phyloP scores from a whole-genome alignment of 371 early-diverging fungal genomes.

The Mucor indicus region DNA sequence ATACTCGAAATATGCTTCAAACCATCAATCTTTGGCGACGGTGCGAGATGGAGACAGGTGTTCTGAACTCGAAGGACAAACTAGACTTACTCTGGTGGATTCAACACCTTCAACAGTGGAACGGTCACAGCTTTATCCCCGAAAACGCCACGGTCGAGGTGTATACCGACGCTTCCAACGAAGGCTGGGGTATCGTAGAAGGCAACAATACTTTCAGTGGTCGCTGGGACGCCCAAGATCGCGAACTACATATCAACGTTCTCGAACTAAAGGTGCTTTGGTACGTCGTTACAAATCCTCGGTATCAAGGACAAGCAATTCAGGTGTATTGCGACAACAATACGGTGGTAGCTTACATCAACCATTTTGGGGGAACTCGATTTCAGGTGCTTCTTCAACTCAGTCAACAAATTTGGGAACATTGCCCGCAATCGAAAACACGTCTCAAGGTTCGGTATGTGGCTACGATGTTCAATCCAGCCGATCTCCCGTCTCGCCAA shows the following conservation, averaged over 20 bases:
- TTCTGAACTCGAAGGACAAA: no score
- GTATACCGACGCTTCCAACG: constrained; percentile 28
- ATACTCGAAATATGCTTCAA: no score
- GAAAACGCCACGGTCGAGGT: constrained; percentile 7
- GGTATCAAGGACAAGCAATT: no score
- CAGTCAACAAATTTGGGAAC: constrained; percentile 14
- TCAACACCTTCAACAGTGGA: constrained; percentile 11
- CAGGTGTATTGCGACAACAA: constrained; percentile 22
- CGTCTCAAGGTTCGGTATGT: constrained; percentile 22
- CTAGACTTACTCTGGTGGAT: constrained; percentile 27
- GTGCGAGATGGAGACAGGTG: no score
- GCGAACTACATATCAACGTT: no score
- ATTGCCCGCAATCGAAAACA: constrained; percentile 18
- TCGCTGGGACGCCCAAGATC: no score
- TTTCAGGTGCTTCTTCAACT: constrained; percentile 14
- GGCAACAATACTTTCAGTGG: constrained; percentile 2
- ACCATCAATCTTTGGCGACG: no score
- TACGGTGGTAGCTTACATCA: constrained; percentile 24
- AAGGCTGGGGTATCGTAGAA: constrained; percentile 24
- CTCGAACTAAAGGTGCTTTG: no score
- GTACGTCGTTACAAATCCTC: no score
- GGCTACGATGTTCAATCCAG: constrained; percentile 19
- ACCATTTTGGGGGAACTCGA: no score
- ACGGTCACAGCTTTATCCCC: constrained; percentile 17
- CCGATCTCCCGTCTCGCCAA: constrained; percentile 32